Percentiles rank a stretch among this genome's conserved stretches.
phyloP scores from a whole-genome alignment of 2,329 filamentous ascomycete genomes.

The Pseudovirgaria hyperparasitica region DNA sequence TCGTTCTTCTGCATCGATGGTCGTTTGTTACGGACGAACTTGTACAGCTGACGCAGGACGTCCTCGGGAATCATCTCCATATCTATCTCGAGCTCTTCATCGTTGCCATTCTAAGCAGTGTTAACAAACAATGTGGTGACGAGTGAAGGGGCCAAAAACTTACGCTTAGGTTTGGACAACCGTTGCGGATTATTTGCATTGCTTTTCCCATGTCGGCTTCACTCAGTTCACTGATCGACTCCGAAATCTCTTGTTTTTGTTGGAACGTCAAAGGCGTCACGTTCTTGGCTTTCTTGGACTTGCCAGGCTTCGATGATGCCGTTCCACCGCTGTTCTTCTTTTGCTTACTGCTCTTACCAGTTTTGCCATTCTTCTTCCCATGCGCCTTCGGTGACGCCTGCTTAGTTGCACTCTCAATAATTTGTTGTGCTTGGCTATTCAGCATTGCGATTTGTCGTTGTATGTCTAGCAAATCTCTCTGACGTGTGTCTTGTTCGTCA shows the following conservation, averaged over 20 bases:
- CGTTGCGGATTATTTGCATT: conserved; percentile 80
- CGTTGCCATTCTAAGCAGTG: conserved; percentile 36
- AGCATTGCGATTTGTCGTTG: conserved; percentile 60
- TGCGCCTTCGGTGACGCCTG: conserved; percentile 40
- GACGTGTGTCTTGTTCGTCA: conserved; percentile 32
- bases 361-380: conserved; percentile 31
- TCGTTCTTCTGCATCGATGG: conserved; percentile 24
- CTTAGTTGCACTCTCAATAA: conserved; percentile 28
- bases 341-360: conserved; percentile 16
- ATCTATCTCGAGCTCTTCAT: conserved; percentile 52
- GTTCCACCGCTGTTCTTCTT: conserved; percentile 16
- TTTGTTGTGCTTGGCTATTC: conserved; percentile 40
- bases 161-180: conserved; percentile 59
- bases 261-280: conserved; percentile 56
- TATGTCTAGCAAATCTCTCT: conserved; percentile 36
- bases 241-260: conserved; percentile 86
- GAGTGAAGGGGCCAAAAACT: conserved; percentile 10
- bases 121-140: not conserved
- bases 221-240: conserved; percentile 69
- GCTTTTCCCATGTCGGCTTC: conserved; percentile 66
- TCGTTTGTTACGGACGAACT: conserved; percentile 36
- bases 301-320: conserved; percentile 16
- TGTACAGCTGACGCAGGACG: conserved; percentile 42
- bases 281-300: conserved; percentile 38
- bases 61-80: conserved; percentile 46